phyloP scores from a whole-genome alignment of 208 protist genomes.

The Leishmania lainsoni region DNA sequence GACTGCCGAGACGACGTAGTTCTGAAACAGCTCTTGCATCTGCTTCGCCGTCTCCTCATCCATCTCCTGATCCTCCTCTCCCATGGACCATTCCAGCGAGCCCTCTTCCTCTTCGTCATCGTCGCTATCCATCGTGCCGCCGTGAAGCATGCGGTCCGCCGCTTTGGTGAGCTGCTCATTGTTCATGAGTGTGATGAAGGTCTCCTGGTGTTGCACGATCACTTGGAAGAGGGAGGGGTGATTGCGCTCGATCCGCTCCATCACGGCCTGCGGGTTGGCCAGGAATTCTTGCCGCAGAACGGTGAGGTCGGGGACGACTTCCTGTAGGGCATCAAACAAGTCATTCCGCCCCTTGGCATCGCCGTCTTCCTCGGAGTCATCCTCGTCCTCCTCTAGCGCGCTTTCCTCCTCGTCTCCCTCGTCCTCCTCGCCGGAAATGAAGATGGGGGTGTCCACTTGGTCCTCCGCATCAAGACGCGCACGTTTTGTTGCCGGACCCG shows the following conservation, averaged over 20 bases:
- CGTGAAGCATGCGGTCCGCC: constrained; percentile 37
- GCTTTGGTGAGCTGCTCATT: constrained; percentile 62
- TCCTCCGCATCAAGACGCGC: constrained; percentile 1
- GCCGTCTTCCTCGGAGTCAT: constrained; percentile 17
- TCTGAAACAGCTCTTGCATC: constrained; percentile 19
- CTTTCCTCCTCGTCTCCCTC: constrained; percentile 7
- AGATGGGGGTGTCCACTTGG: not conserved
- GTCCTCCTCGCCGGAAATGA: not conserved
- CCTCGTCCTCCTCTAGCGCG: constrained; percentile 18
- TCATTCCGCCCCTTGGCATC: constrained; percentile 37
- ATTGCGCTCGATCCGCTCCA: constrained; percentile 70
- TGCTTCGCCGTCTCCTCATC: constrained; percentile 35
- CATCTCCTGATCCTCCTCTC: constrained; percentile 32
- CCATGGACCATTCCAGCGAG: constrained; percentile 28
- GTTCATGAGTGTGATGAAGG: constrained; percentile 82
- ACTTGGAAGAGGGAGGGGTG: constrained; percentile 82
- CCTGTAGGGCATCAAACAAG: constrained; percentile 58
- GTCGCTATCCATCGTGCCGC: constrained; percentile 16
- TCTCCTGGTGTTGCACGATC: constrained; percentile 74
- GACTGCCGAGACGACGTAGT: constrained; percentile 13
- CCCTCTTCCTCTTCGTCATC: constrained; percentile 26
- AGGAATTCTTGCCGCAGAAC: constrained; percentile 83
- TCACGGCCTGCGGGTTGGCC: constrained; percentile 58
- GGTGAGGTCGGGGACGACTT: constrained; percentile 69
- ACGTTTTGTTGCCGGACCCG: not conserved